Conservation (phyloP, 2,329 filamentous ascomycete species). For the Tolypocladium guangdongense region DNA sequence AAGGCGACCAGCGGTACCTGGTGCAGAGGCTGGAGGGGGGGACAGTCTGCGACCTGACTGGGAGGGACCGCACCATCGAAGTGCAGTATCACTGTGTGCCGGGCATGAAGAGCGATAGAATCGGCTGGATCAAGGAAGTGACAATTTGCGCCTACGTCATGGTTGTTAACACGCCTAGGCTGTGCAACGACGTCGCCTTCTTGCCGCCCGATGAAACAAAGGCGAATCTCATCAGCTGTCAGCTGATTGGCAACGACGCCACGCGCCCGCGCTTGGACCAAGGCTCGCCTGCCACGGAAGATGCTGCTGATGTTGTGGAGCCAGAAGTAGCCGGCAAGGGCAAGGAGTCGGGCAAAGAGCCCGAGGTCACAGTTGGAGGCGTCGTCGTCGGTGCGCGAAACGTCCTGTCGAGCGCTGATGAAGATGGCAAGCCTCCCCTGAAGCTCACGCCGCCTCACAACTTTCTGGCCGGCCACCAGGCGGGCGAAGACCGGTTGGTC, state of each 20-base stretch:
- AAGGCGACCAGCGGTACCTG: constrained; percentile 75
- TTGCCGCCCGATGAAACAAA: constrained; percentile 67
- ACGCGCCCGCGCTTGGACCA: constrained; percentile 27
- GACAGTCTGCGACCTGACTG: constrained; percentile 78
- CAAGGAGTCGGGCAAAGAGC: constrained; percentile 4
- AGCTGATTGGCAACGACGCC: constrained; percentile 45
- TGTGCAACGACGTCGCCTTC: constrained; percentile 83
- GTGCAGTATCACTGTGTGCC: constrained; percentile 74
- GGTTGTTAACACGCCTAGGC: constrained; percentile 79
- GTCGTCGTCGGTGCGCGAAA: constrained; percentile 40
- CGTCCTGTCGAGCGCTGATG: constrained; percentile 33
- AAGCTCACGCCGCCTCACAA: constrained; percentile 34
- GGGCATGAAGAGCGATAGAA: constrained; percentile 59
- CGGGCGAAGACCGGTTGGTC: constrained; percentile 18
- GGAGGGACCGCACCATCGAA: constrained; percentile 71
- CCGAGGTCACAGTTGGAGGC: constrained; percentile 37
- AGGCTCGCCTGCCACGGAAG: constrained; percentile 22
- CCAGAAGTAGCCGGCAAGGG: background rate
- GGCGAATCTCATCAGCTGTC: constrained; percentile 67
- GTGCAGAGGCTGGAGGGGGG: constrained; percentile 73
- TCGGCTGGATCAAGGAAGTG: constrained; percentile 88
- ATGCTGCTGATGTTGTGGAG: constrained; percentile 9
- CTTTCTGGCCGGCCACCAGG: constrained; percentile 19
- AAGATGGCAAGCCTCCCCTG: constrained; percentile 35
- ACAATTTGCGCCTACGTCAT: constrained; percentile 88